Evolutionary conservation across 2,329 filamentous ascomycete species (phyloP), one percentile per base, ranked within the genome.

Genomic region (Trichoderma breve): DNA sequence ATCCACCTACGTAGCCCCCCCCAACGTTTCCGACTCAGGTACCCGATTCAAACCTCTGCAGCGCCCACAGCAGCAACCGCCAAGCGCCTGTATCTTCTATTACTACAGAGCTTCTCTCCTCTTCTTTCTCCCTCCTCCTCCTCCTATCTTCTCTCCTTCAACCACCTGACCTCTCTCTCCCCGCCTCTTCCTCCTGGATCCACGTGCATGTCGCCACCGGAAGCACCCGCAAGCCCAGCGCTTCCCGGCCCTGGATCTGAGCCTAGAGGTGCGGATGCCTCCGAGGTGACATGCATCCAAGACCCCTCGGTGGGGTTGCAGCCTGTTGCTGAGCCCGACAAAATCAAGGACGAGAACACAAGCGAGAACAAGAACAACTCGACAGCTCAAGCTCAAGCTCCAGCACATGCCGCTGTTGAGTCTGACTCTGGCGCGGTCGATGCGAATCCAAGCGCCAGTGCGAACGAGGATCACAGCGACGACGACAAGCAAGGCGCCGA

Each of bases 181-280:
- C 34, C 26, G 34, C 15, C 5, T 21, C 36, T 39, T 64, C 60
- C 30, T 30, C n/a, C 68, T 47, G 34, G 68, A 65, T 66, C 62
- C 34, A 63, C 61, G 68, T 81, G 80, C 75, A 82, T 82, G 81
- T 82, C 81, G 79, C 79, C 79, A 73, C 78, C 78, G 70, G 80
- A 80, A 74, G 74, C 75, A 55, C 76, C 78, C 72, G 72, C 76
- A 67, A 73, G 75, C 77, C 75, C 74, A 72, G 74, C 73, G 75
- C 64, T 73, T 67, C 73, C 75, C 72, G 75, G 73, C 72, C 73
- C 76, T 74, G 76, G 77, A 77, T 73, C 71, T 73, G 73, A 21
- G 18, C 34, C 77, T 74, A 66, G 73, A 53, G 60, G 57, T 39
- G 39, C 80, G 76, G 77, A 69, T 60, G 65, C 65, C 65, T 60